Evolutionary conservation across 805 yeast genomes (phyloP), one percentile per base, ranked within the genome.

Genomic region (Suhomyces faveliae): DNA sequence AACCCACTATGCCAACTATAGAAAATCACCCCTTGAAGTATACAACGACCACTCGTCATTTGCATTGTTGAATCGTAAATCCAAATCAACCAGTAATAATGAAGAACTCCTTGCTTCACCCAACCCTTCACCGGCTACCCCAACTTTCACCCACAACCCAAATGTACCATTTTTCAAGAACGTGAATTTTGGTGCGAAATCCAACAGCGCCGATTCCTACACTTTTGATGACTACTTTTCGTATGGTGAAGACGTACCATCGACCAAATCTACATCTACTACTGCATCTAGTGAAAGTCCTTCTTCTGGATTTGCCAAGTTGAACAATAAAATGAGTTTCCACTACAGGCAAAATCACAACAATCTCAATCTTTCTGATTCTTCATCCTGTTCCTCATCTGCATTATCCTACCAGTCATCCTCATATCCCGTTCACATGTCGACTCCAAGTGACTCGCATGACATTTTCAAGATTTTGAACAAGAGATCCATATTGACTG

Each of bases 171-270:
- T 69, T 46, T 70, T 70, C 57, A 61, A 56, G 44, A 68, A 64
- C 43, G 75, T 70, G 29, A 69, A 70, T 48, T 70, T 70, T 51
- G 60, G 59, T 47, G 57, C 67, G 11, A 58, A 58, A 42, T 59
- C 65, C 11, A 52, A 60, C 10, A 56, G 64, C 19, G 58, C 44
- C 12, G 46, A 44, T 15, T 46, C 46, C 23, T 30, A 46, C 8
- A 41, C 55, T n/a, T 60, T 70, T 45, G 73, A 68, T 13, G 72
- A 70, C 35, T 70, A 67, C 51, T 60, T 70, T 20, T 55, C 67
- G 41, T 70, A 65, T 52, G 72, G 66, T 29, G 72, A 61, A 15
- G 44, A 41, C 8, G 46, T 38, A 11, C 37, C 37, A 9, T 15
- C 37, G 9, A 33, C 37, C n/a, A 29, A 29, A 9, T 15, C 37